These are phyloP conservation scores for Mucor lusitanicus DNA, from an alignment of 371 early-diverging fungal species.

Conservation along the genomic window DNA sequence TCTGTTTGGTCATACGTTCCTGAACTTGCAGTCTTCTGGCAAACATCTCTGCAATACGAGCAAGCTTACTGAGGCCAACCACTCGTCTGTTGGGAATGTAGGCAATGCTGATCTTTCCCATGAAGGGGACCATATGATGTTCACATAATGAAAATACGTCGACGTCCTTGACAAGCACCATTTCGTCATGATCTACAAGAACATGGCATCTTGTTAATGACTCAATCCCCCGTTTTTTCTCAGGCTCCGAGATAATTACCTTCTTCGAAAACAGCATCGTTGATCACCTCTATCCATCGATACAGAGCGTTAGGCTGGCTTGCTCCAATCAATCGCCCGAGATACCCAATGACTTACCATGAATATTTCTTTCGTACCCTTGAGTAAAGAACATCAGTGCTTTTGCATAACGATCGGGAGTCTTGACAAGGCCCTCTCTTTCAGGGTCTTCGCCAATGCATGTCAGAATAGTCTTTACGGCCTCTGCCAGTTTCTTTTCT, in stretches of 20 bases:
- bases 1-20: constrained; percentile 97
- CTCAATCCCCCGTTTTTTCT: not conserved
- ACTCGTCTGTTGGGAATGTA: constrained; percentile 96
- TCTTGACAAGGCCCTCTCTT: constrained; percentile 94
- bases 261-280: constrained; percentile 96
- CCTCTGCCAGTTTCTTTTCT: constrained; percentile 76
- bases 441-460: constrained; percentile 96
- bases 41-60: constrained; percentile 98
- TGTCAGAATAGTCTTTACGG: constrained; percentile 87
- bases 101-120: constrained; percentile 94
- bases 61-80: constrained; percentile 95
- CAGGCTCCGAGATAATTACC: constrained; percentile 44
- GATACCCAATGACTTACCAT: constrained; percentile 45
- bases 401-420: constrained; percentile 96
- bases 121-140: constrained; percentile 98
- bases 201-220: constrained; percentile 10
- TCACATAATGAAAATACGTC: constrained; percentile 96
- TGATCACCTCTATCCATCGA: constrained; percentile 66
- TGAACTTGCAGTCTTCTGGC: constrained; percentile 94
- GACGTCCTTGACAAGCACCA: constrained; percentile 97
- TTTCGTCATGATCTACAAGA: constrained; percentile 90
- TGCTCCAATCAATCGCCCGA: no score
- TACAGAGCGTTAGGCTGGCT: not conserved
- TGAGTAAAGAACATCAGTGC: constrained; percentile 96
- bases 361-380: constrained; percentile 90